Percentiles rank a stretch among this genome's conserved stretches.
phyloP scores from a whole-genome alignment of 129 eudicot species.

The Sambucus nigra region DNA sequence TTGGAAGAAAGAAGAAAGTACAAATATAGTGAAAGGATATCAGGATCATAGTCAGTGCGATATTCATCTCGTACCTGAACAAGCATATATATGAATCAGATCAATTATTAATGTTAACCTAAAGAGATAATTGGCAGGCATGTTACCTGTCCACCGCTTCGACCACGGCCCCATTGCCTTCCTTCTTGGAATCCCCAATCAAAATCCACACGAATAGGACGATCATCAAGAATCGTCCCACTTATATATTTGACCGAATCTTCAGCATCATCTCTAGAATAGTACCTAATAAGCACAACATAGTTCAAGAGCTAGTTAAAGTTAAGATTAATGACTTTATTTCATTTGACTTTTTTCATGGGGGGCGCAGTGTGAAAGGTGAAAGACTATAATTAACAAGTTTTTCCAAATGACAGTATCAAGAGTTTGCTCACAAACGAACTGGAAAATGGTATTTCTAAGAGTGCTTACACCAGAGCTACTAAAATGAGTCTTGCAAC shows the following conservation, averaged over 20 bases:
- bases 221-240: constrained; percentile 96
- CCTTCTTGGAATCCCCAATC: constrained; percentile 99
- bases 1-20: not conserved
- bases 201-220: constrained; percentile 96
- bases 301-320: not conserved
- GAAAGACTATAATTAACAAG: not conserved
- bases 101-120: not conserved
- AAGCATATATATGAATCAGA: constrained; percentile 8
- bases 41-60: constrained; percentile 99
- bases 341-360: not conserved
- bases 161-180: constrained; percentile 99
- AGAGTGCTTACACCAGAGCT: not conserved
- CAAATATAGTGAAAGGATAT: constrained; percentile 55
- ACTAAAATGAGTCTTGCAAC: no score
- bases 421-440: not conserved
- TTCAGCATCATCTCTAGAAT: constrained; percentile 93
- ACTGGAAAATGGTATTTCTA: not conserved
- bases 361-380: not conserved
- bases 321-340: not conserved
- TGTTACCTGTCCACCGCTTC: constrained; percentile 93
- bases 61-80: constrained; percentile 95
- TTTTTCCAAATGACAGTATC: not conserved
- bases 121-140: constrained; percentile 1
- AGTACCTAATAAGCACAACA: constrained; percentile 52
- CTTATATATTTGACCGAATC: constrained; percentile 91